Evolutionary conservation across 1,284 basidiomycete genomes (phyloP).

Genomic region (Puccinia novopanici): DNA sequence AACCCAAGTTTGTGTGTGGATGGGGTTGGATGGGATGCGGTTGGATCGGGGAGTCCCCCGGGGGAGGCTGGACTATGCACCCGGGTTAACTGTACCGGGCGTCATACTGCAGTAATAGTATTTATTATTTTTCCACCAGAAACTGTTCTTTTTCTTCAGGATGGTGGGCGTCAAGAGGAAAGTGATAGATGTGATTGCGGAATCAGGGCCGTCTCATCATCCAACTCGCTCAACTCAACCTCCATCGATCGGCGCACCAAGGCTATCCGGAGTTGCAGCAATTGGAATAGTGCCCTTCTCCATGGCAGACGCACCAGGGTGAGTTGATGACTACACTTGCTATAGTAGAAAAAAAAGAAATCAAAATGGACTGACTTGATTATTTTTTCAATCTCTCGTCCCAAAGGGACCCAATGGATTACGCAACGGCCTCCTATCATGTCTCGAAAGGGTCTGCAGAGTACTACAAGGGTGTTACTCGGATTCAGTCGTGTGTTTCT

Average conservation of each 20-base stretch:
- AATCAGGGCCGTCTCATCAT: not conserved
- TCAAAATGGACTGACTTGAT: not conserved
- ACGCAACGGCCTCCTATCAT: slow-evolving; percentile 35
- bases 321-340: not conserved
- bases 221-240: slow-evolving; percentile 1
- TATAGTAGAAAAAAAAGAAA: not conserved
- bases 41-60: too few species aligned
- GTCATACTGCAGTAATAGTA: too few species aligned
- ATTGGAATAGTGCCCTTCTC: slow-evolving; percentile 39
- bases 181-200: not conserved
- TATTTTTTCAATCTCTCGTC: too few species aligned
- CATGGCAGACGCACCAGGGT: slow-evolving; percentile 47
- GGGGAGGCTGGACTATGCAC: too few species aligned
- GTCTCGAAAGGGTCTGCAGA: slow-evolving; percentile 18
- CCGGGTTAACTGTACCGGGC: too few species aligned
- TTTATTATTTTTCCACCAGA: too few species aligned
- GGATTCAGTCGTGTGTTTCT: slow-evolving; percentile 12
- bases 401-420: slow-evolving; percentile 41
- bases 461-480: slow-evolving; percentile 30
- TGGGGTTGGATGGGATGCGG: too few species aligned
- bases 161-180: slow-evolving; percentile 22
- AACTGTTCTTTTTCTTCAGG: too few species aligned
- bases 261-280: slow-evolving; percentile 29
- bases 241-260: slow-evolving; percentile 26
- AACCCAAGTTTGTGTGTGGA: not conserved